phyloP scores from a whole-genome alignment of 352 stramenopile genomes.

The Phytophthora brassicae region DNA sequence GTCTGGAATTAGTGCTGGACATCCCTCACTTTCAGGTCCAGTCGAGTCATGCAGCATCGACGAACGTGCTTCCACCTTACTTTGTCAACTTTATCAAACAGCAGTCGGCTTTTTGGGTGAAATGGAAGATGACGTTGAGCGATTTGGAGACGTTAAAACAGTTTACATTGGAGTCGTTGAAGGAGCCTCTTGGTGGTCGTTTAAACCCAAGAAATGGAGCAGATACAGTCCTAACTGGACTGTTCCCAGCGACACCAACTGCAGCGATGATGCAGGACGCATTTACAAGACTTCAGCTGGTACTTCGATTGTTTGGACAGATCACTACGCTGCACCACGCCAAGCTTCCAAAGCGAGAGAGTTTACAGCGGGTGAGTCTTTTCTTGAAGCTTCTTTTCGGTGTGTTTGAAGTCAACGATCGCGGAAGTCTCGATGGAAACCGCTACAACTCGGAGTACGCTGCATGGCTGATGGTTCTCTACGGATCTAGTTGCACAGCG shows the following conservation, averaged over 20 bases:
- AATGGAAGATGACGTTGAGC: conserved; percentile 66
- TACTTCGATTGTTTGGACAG: conserved; percentile 58
- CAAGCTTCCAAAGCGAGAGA: conserved; percentile 44
- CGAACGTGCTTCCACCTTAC: conserved; percentile 76
- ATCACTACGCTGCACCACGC: conserved; percentile 70
- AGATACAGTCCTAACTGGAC: not conserved
- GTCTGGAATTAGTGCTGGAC: conserved; percentile 75
- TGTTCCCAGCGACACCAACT: conserved; percentile 49
- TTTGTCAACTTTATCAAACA: conserved; percentile 89
- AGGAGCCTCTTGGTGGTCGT: conserved; percentile 48
- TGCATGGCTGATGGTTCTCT: conserved; percentile 68
- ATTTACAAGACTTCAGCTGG: conserved; percentile 70
- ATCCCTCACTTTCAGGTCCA: conserved; percentile 67
- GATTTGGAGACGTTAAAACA: conserved; percentile 63
- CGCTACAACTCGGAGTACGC: conserved; percentile 37
- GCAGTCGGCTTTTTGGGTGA: conserved; percentile 64
- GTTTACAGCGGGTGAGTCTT: conserved; percentile 48
- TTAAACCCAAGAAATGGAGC: conserved; percentile 10
- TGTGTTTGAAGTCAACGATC: conserved; percentile 71
- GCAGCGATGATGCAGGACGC: conserved; percentile 75
- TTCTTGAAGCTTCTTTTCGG: conserved; percentile 58
- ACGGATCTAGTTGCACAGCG: conserved; percentile 69
- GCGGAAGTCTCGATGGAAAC: conserved; percentile 38
- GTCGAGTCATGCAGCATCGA: conserved; percentile 48
- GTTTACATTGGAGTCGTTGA: conserved; percentile 57